phyloP scores from a whole-genome alignment of 2,329 filamentous ascomycete genomes.

The Tolypocladium ophioglossoides region DNA sequence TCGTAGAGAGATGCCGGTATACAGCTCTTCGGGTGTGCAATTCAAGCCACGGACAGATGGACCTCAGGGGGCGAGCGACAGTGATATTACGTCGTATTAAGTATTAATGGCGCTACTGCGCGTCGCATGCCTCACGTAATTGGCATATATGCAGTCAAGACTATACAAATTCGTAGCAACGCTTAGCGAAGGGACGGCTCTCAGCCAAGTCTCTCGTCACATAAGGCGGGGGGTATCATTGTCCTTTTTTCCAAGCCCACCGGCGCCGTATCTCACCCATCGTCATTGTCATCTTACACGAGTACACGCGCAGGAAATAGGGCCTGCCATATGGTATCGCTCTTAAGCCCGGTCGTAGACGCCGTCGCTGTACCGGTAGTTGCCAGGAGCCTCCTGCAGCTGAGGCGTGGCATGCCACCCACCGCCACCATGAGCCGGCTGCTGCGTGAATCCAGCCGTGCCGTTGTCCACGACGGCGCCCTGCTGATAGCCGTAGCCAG shows the following conservation, averaged over 20 bases:
- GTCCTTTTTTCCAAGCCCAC: background rate
- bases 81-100: background rate
- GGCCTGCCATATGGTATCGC: background rate
- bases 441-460: background rate
- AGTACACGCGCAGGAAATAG: background rate
- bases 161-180: background rate
- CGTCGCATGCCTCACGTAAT: background rate
- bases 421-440: background rate
- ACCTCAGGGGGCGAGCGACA: background rate
- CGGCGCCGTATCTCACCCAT: background rate
- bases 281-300: background rate
- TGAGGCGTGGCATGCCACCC: background rate
- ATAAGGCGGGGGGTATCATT: background rate
- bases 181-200: background rate
- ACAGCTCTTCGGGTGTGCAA: background rate
- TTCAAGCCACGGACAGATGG: background rate
- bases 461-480: background rate
- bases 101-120: background rate
- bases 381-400: conserved; percentile 7
- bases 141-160: background rate
- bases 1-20: background rate
- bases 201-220: background rate
- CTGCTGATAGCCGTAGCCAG: conserved; percentile 12
- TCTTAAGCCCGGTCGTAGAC: conserved; percentile 19
- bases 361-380: conserved; percentile 27